phyloP scores from a whole-genome alignment of 352 stramenopile species.

The Globisporangium cederbergense region DNA sequence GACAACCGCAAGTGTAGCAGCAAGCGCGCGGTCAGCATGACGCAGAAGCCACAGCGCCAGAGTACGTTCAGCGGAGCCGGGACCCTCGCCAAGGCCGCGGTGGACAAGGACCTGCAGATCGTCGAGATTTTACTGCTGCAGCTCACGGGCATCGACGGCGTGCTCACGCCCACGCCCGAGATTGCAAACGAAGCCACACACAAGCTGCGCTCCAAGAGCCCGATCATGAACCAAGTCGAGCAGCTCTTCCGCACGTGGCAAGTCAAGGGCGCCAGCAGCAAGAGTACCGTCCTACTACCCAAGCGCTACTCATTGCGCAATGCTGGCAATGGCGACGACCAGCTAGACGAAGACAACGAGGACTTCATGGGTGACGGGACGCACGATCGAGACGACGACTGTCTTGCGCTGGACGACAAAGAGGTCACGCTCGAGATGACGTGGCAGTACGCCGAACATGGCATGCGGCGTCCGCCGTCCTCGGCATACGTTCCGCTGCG shows the following conservation, averaged over 20 bases:
- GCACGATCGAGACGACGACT: slow-evolving; percentile 12
- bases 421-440: slow-evolving; percentile 26
- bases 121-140: slow-evolving; percentile 35
- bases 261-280: slow-evolving; percentile 17
- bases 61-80: slow-evolving; percentile 7
- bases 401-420: slow-evolving; percentile 13
- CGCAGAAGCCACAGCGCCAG: not conserved
- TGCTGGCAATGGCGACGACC: not conserved
- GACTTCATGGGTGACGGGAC: slow-evolving; percentile 25
- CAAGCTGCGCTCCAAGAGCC: slow-evolving; percentile 23
- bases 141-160: slow-evolving; percentile 31
- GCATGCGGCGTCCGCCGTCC: slow-evolving; percentile 3
- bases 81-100: slow-evolving; percentile 7
- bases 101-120: slow-evolving; percentile 18
- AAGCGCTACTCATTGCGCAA: slow-evolving; percentile 6
- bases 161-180: slow-evolving; percentile 25
- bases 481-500: slow-evolving; percentile 21
- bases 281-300: not conserved
- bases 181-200: slow-evolving; percentile 24
- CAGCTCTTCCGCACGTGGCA: slow-evolving; percentile 38
- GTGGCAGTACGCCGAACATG: slow-evolving; percentile 27
- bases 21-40: not conserved
- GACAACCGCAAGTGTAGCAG: slow-evolving; percentile 3
- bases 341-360: slow-evolving; percentile 17
- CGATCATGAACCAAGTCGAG: slow-evolving; percentile 30